Base-by-base conservation (phyloP, 2,329 filamentous ascomycete species). In the Rhinocladiella similis region DNA sequence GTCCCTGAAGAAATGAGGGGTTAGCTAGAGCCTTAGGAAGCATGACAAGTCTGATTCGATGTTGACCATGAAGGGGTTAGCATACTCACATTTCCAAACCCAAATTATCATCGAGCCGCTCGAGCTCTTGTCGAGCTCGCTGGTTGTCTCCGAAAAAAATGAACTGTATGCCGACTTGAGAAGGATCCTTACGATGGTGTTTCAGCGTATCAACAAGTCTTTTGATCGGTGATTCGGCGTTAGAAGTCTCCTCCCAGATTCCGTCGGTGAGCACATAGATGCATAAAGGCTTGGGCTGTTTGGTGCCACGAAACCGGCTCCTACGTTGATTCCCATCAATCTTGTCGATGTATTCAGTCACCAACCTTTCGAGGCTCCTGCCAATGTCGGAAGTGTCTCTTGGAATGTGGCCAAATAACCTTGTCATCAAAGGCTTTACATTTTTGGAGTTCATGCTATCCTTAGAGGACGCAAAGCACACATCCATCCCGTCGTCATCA, bases 191-290 rank as follows among this genome's bases (percentile, higher is more conserved):
- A 12, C 20, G 18, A 25, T 20, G 42, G 42, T 25, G 18, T 14
- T 19, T 45, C 18, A 45, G 5, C 5, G 42, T 45, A 25, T 16
- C 20, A 45, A 25, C 20, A 14, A 45, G 42, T 20, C 18, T 25
- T 45, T 20, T 45, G 18, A 45, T 25, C n/a, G 20, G 18, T 14
- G 18, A 16, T 14, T 14, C 13, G 10, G 20, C 42, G 20, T 45
- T 14, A 14, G 18, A 45, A 2, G 18, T 20, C 16, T 16, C 13
- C 16, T 45, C 18, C 42, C 42, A 45, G 13, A 45, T 25, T 10
- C 18, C 42, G 20, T 45, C 42, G 42, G 42, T 45, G 25, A 45
- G 20, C 16, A 45, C 42, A 45, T 45, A 45, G 42, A 45, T 22
- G 19, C 20, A 19, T 3, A 22, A 25, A 14, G 42, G 42, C 42